Evolutionary conservation across 176 grass and related monocot genomes (phyloP), one percentile per base, ranked within the genome.

Genomic region (Oryza australiensis): DNA sequence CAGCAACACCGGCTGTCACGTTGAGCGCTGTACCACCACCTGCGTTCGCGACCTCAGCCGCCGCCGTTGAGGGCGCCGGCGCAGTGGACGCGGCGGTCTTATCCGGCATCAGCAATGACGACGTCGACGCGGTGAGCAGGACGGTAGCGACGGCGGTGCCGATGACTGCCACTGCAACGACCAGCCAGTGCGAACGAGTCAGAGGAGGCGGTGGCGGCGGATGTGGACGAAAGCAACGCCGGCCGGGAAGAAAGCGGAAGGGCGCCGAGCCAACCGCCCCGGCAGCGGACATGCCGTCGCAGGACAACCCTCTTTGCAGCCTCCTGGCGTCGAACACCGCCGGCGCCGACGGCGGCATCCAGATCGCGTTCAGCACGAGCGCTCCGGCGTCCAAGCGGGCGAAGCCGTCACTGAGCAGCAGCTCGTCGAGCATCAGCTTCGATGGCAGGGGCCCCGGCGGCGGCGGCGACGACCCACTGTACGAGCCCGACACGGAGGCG

Each of bases 401-500:
- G 9, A 88, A 84, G 85, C 48, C 84, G 16, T 83, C 84, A 10
- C n/a, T 68, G 40, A 85, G 64, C 62, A 70, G 80, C 45, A 69
- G 66, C 29, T 70, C 86, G 9, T 87, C 91, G 29, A 88, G 85
- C 82, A 94, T 94, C 74, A 94, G 88, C 79, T 94, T 94, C 64
- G 70, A 86, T 70, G 79, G 79, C 37, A 37, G 83, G 80, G 68
- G 60, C 38, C 5, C 35, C 73, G 55, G 33, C 42, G 26, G 9
- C 41, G 26, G 9, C 16, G 70, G 51, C 18, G 51, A 73, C 4
- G 76, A 84, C 43, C 14, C 65, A 5, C 51, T 8, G 30, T 93
- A 92, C 76, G 88, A 93, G 74, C 90, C 88, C 12, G 93, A 96
- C 81, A 92, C 81, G 30, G 93, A 96, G 68, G 93, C 93, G 23